These are phyloP conservation scores for Agaricus blazei DNA, from an alignment of 768 basidiomycete species.

Conservation along the genomic window DNA sequence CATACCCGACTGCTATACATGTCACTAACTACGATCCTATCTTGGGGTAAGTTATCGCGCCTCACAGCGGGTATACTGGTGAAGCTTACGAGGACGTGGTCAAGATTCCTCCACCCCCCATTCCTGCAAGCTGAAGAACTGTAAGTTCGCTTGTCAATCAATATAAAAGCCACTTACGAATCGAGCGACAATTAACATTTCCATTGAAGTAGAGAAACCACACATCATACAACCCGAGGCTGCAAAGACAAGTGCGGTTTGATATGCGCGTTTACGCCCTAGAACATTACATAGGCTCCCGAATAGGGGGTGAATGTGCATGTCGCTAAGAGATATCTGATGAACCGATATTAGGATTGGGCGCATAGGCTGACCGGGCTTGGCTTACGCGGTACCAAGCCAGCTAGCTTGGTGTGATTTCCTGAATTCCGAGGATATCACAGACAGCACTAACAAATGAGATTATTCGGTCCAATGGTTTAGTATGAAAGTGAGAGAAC, in stretches of 20 bases:
- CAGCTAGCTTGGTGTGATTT: conserved; percentile 77
- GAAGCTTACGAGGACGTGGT: conserved; percentile 62
- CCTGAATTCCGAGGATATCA: conserved; percentile 76
- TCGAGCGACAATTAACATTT: conserved; percentile 64
- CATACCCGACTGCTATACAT: conserved; percentile 74
- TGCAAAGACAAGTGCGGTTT: conserved; percentile 55
- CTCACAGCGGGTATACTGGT: not conserved
- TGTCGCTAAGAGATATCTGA: conserved; percentile 70
- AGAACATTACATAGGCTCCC: conserved; percentile 78
- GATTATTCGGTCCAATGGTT: not conserved
- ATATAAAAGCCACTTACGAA: conserved; percentile 47
- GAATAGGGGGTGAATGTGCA: conserved; percentile 80
- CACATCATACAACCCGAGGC: conserved; percentile 64
- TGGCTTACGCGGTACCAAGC: conserved; percentile 70
- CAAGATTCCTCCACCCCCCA: conserved; percentile 72
- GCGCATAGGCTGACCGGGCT: not conserved
- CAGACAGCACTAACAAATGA: conserved; percentile 52
- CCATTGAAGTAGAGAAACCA: conserved; percentile 65
- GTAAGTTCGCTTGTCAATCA: too few relatives aligned
- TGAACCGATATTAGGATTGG: not conserved
- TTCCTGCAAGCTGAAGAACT: conserved; percentile 51
- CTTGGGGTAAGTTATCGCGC: not conserved
- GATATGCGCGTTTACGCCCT: conserved; percentile 66
- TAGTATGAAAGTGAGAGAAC: not conserved
- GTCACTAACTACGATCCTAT: conserved; percentile 70